Evolutionary conservation across 495 filamentous ascomycete species (phyloP).

Genomic region (Ascobolus immersus): DNA sequence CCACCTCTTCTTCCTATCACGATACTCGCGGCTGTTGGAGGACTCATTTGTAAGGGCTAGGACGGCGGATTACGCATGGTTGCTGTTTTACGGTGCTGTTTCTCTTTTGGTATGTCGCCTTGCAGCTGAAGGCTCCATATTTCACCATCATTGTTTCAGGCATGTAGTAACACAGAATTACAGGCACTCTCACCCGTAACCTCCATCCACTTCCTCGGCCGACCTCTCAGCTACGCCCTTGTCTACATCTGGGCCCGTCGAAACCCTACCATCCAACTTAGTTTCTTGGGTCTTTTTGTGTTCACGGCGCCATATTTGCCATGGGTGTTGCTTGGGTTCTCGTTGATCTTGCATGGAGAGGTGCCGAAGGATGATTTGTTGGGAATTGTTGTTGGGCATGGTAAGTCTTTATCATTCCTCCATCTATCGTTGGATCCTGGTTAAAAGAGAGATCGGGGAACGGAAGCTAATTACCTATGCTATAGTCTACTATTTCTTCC

Average conservation of each 20-base stretch:
- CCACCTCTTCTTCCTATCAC: constrained; percentile 95
- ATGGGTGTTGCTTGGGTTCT: constrained; percentile 88
- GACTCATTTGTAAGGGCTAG: constrained; percentile 51
- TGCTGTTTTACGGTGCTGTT: constrained; percentile 58
- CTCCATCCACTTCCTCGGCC: constrained; percentile 75
- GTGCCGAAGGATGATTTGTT: constrained; percentile 90
- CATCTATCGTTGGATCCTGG: neutral
- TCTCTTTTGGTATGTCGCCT: constrained; percentile 37
- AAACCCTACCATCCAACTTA: constrained; percentile 74
- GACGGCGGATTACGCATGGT: constrained; percentile 84
- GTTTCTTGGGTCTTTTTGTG: constrained; percentile 68
- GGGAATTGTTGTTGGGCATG: constrained; percentile 73
- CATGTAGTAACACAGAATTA: constrained; percentile 3
- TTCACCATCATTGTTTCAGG: too few species aligned
- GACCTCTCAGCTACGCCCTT: constrained; percentile 63
- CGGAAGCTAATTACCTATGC: constrained; percentile 1
- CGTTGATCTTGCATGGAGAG: constrained; percentile 55
- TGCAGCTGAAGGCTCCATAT: too few species aligned
- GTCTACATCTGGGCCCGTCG: constrained; percentile 97
- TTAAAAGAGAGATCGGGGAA: neutral
- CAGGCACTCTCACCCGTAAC: constrained; percentile 48
- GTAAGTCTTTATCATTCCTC: constrained; percentile 15
- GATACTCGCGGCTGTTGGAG: constrained; percentile 85
- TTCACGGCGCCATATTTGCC: constrained; percentile 88
- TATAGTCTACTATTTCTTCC: constrained; percentile 86